phyloP scores from a whole-genome alignment of 495 filamentous ascomycete species.

The Penicillium taxi region DNA sequence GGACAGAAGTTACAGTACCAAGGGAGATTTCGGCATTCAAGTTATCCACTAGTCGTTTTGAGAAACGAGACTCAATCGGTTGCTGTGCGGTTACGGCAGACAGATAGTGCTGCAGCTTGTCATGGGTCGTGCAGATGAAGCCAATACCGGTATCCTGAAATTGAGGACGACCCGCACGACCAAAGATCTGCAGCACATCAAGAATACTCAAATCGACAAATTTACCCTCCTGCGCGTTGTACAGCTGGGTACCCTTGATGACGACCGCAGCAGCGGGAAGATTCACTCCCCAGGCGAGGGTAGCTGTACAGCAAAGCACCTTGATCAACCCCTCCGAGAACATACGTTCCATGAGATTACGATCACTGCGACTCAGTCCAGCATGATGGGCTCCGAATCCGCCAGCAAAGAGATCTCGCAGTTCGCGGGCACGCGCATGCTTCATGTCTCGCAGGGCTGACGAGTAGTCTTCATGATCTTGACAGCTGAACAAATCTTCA shows the following conservation, averaged over 20 bases:
- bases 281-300: conserved; percentile 94
- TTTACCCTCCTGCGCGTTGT: conserved; percentile 91
- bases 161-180: conserved; percentile 92
- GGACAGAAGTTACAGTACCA: conserved; percentile 91
- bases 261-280: conserved; percentile 88
- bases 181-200: conserved; percentile 97
- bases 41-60: conserved; percentile 85
- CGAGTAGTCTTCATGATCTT: conserved; percentile 65
- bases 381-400: conserved; percentile 95
- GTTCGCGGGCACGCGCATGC: conserved; percentile 69
- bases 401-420: conserved; percentile 80
- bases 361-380: conserved; percentile 84
- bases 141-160: conserved; percentile 95
- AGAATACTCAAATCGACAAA: conserved; percentile 96
- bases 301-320: conserved; percentile 96
- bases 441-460: conserved; percentile 73
- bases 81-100: conserved; percentile 89
- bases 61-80: conserved; percentile 92
- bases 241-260: conserved; percentile 94
- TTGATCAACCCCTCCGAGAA: conserved; percentile 85
- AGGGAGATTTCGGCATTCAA: conserved; percentile 91
- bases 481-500: conserved; percentile 61
- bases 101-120: conserved; percentile 88
- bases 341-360: conserved; percentile 86
- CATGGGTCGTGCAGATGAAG: conserved; percentile 90